Conservation (phyloP, 1,284 basidiomycete genomes). For the Rhodotorula sp. region DNA sequence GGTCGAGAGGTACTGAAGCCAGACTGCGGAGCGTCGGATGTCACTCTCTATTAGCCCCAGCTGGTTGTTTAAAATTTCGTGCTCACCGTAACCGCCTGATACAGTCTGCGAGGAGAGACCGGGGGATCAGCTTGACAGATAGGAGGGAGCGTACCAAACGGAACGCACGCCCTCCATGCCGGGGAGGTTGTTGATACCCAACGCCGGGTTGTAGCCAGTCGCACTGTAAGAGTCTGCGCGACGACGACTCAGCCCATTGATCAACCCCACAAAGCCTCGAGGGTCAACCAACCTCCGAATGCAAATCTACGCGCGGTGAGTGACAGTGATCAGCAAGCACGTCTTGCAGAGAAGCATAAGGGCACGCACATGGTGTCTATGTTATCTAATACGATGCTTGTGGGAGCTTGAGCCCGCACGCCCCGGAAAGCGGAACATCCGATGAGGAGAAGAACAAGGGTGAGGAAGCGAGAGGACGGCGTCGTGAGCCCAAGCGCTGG, state of each 20-base stretch:
- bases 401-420: not conserved
- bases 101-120: not conserved
- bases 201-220: slow-evolving; percentile 7
- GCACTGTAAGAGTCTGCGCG: slow-evolving; percentile 19
- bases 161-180: not conserved
- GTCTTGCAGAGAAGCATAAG: not conserved
- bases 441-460: not conserved
- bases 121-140: not conserved
- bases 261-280: not conserved
- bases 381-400: slow-evolving; percentile 2
- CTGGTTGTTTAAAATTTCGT: no score
- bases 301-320: slow-evolving; percentile 11
- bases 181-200: slow-evolving; percentile 5
- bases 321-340: not conserved
- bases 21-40: not conserved
- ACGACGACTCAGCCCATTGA: not conserved
- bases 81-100: slow-evolving; percentile 8
- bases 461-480: not conserved
- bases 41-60: not conserved
- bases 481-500: not conserved
- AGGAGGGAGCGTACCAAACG: no score
- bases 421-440: not conserved
- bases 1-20: slow-evolving; percentile 3
- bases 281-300: slow-evolving; percentile 17
- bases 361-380: slow-evolving; percentile 10